phyloP scores from a whole-genome alignment of 169 alveolate species.

The Plasmodium blacklocki region DNA sequence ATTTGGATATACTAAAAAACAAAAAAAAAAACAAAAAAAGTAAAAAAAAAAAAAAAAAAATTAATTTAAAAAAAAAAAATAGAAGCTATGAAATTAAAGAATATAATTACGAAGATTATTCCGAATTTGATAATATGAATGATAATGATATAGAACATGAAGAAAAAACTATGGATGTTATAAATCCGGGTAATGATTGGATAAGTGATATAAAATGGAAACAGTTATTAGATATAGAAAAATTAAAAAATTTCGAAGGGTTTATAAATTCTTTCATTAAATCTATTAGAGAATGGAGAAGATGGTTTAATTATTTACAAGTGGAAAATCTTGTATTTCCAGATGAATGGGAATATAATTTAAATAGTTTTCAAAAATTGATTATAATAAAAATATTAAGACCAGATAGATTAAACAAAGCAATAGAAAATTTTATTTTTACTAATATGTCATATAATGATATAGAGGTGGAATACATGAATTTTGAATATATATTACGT shows the following conservation, averaged over 20 bases:
- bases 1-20: too few relatives aligned
- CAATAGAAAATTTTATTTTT: conserved; percentile 60
- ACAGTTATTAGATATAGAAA: conserved; percentile 60
- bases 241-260: conserved; percentile 70
- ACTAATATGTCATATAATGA: conserved; percentile 62
- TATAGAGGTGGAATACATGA: conserved; percentile 57
- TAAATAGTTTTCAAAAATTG: conserved; percentile 71
- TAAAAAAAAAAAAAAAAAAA: conserved; percentile 18
- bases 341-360: conserved; percentile 78
- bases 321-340: conserved; percentile 70
- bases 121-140: conserved; percentile 29
- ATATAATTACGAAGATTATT: conserved; percentile 13
- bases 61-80: conserved; percentile 11
- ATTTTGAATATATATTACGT: conserved; percentile 51
- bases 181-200: conserved; percentile 78
- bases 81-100: conserved; percentile 24
- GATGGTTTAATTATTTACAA: conserved; percentile 71
- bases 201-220: conserved; percentile 69
- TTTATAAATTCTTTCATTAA: conserved; percentile 73
- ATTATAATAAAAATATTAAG: conserved; percentile 72
- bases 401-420: conserved; percentile 76
- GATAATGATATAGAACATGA: conserved; percentile 28
- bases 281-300: conserved; percentile 78
- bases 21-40: conserved; percentile 43
- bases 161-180: conserved; percentile 14